A percentile compares a stretch with the other conserved stretches of the same genome.
phyloP scores from a whole-genome alignment of 805 yeast species.

The Saccharomycopsis sp. region DNA sequence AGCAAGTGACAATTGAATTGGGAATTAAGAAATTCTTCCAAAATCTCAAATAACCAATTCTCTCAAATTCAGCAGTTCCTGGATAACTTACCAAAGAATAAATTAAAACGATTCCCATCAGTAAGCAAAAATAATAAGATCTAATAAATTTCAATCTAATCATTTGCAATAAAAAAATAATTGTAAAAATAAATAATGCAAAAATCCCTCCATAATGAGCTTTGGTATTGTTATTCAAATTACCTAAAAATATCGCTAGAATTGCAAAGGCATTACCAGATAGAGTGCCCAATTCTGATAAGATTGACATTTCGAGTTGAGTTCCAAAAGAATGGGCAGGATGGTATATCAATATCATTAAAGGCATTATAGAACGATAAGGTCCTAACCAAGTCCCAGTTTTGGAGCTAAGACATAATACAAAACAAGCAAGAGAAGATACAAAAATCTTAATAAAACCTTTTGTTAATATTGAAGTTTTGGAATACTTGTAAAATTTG shows the following conservation, averaged over 20 bases:
- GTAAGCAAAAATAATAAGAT: constrained; percentile 27
- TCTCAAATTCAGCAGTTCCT: neutral
- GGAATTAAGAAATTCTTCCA: constrained; percentile 27
- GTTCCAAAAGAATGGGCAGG: constrained; percentile 37
- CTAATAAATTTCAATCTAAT: constrained; percentile 31
- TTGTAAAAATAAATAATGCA: constrained; percentile 31
- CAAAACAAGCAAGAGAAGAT: constrained; percentile 31
- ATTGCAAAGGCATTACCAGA: constrained; percentile 37
- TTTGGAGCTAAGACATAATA: constrained; percentile 29
- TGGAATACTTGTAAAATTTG: too few relatives aligned
- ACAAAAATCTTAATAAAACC: too few relatives aligned
- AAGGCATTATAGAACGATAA: constrained; percentile 30
- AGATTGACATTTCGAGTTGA: constrained; percentile 34
- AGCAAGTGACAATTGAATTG: neutral
- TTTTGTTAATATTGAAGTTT: too few relatives aligned
- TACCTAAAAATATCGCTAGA: constrained; percentile 32
- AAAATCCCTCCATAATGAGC: constrained; percentile 37
- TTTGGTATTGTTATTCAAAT: constrained; percentile 30
- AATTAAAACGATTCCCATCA: constrained; percentile 29
- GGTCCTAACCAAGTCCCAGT: constrained; percentile 34
- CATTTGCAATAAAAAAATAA: constrained; percentile 31
- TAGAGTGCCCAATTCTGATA: constrained; percentile 30
- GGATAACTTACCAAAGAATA: constrained; percentile 19
- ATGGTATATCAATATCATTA: constrained; percentile 35
- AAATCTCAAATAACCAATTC: constrained; percentile 24